Base-by-base conservation (phyloP, 2,329 filamentous ascomycete species). In the Blastomyces percursus region DNA sequence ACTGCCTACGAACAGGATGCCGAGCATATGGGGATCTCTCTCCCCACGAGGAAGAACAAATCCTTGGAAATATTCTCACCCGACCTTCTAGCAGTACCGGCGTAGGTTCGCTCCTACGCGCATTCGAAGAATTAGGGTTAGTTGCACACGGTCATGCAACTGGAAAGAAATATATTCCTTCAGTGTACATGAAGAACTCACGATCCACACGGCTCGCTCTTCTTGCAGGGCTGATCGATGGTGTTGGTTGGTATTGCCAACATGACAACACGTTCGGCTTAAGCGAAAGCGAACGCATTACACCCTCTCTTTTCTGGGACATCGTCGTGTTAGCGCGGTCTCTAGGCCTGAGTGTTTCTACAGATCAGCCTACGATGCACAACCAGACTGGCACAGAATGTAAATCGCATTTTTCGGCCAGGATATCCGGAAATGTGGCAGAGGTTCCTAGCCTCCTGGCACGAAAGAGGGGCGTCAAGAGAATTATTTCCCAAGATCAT, bases 401-500 rank as follows among this genome's bases (percentile, higher is more conserved):
- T 58, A 27, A 40, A 21, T 30, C 60, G 44, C 65, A 63, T 35
- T 48, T 66, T 30, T 38, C 64, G 52, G 66, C 67, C 51, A 61
- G 65, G 48, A 67, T 65, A 35, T 60, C 48, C 24, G 66, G 67
- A 59, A 63, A 69, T 58, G 42, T 68, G 27, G 61, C 57, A 48
- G 66, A 68, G 63, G 63, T 69, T 24, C 66, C 66, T 21, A 65
- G 66, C 56, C 63, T 69, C 35, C 65, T 69, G 21, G 48, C 61
- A 30, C 63, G 61, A 2, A 67, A 67, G 32, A 63, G 63, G 59
- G 61, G 62, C 14, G 54, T 62, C 56, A 61, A 70, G 55, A 52
- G 62, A 54, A 57, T 63, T 30, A 63, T 64, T 57, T 6, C 54
- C 58, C 68, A 75, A 63, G 55, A 65, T 14, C 69, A 75, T 63